Evolutionary conservation across 805 yeast species (phyloP), one percentile per base, ranked within the genome.

Genomic region (Candida argentea): DNA sequence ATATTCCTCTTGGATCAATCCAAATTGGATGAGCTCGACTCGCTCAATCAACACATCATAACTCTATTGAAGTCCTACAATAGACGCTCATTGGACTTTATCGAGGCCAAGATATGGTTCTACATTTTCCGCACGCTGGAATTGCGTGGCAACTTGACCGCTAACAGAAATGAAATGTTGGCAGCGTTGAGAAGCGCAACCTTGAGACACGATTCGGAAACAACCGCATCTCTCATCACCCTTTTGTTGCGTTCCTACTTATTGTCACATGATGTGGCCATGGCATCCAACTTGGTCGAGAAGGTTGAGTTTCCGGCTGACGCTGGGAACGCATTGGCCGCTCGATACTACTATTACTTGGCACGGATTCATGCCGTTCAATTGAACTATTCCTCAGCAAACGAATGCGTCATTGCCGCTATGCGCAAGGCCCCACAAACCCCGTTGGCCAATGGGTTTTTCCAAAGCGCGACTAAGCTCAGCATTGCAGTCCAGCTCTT

Each of bases 341-440:
- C 96, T 6, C 73, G 99, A 56, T 87, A 86, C 52, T 80, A 75
- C 56, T 91, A 80, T 58, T 91, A 91, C 48, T 61, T 86, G 50
- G 89, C 95, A n/a, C 76, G 81, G 39, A 83, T 91, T 46, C 76
- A 75, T 44, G 85, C 96, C 4, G 78, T 91, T 40, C 97, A 89
- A 61, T 72, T 91, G 42, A 87, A 91, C 56, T 91, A 91, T 55
- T 76, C 94, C 2, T 65, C 82, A 12, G 95, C 97, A 2, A 77
- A 80, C 46, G 95, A 87, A 46, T 85, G 76, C 48, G 82, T 83
- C 32, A 81, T 85, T 31, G 85, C 91, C n/a, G 95, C 98, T 2
- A 80, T 87, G 30, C 78, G 98, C 61, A 91, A 91, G 53, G 87
- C 94, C 6, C 97, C 99, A 16, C 95, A 85, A 53, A 83, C 94